These are phyloP conservation scores for Colletotrichum plurivorum DNA, from an alignment of 2,329 filamentous ascomycete genomes.

Conservation along the genomic window DNA sequence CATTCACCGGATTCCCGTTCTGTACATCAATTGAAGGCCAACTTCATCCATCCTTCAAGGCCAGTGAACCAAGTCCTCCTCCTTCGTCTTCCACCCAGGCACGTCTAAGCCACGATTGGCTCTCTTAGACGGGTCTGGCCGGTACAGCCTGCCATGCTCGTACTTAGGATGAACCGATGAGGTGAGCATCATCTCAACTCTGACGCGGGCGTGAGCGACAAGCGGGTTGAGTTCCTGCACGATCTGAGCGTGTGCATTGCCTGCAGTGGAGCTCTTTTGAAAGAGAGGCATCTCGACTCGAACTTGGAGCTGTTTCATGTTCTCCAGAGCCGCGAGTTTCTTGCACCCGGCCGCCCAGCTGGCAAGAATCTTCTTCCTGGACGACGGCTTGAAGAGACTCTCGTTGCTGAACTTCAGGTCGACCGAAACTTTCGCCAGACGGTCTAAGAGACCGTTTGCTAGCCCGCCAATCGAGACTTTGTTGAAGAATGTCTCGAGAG, in stretches of 20 bases:
- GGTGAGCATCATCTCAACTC: conserved; percentile 20
- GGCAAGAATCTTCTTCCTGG: conserved; percentile 24
- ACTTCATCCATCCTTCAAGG: no score
- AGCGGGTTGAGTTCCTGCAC: conserved; percentile 13
- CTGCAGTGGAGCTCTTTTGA: conserved; percentile 1
- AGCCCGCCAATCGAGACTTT: neutral
- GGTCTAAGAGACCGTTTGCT: neutral
- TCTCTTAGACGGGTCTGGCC: neutral
- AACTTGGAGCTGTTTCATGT: conserved; percentile 1
- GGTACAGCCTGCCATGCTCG: neutral
- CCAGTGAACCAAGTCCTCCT: neutral
- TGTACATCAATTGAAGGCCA: no score
- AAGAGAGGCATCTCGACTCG: conserved; percentile 18
- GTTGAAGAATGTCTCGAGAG: conserved; percentile 13
- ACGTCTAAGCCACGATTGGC: conserved; percentile 10
- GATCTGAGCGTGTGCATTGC: conserved; percentile 3
- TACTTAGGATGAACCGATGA: conserved; percentile 21
- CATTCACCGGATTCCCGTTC: neutral
- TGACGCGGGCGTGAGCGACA: neutral
- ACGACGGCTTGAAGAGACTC: conserved; percentile 22
- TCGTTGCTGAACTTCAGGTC: conserved; percentile 24
- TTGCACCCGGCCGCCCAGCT: conserved; percentile 14
- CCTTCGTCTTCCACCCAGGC: conserved; percentile 8
- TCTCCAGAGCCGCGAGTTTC: neutral
- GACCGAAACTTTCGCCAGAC: conserved; percentile 19